Base-by-base conservation (phyloP, 345 rosid species). In the Anastatica hierochuntica region DNA sequence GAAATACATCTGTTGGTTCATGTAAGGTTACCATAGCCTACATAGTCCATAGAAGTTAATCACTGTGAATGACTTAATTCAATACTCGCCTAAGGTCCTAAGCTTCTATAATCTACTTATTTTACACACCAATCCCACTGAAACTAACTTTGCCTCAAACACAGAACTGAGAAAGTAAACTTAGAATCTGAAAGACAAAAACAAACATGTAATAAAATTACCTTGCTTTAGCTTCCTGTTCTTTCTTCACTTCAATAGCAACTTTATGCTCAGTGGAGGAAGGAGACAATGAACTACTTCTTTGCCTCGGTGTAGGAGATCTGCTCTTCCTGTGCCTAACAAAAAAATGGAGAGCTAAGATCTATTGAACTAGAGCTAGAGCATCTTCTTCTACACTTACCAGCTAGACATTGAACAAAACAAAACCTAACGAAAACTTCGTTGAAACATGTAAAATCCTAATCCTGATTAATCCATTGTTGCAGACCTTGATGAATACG, bases 161-260 rank as follows among this genome's bases (percentile, higher is more conserved):
- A n/a, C n/a, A n/a, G n/a, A n/a, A 45, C 48, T 10, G 9, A 19
- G 46, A 19, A 34, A 45, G 42, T 19, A 61, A 5, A 41, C 23
- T 21, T 6, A 43, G 4, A 67, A 53, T 9, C 18, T n/a, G 30
- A 54, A 40, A 60, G 40, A 38, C 5, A 16, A 55, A 21, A 39
- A 27, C 52, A 64, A n/a, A 34, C 14, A 24, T 2, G n/a, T 8
- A 44, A 21, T 2, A 3, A 31, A n/a, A 42, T 40, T 69, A 76
- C 88, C 84, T 72, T 31, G 76, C 82, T 68, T 72, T 83, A 8
- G 76, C 75, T 60, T 78, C 77, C 43, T 70, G 77, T 41, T 79
- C 85, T 67, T 72, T 81, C 63, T 73, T 77, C 36, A 58, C 47
- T 45, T 69, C 66, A 18, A 52, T 41, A 17, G 70, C 72, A 58